Conservation (phyloP, 192 early-diverging fungal species). For the Pilobolus umbonatus region DNA sequence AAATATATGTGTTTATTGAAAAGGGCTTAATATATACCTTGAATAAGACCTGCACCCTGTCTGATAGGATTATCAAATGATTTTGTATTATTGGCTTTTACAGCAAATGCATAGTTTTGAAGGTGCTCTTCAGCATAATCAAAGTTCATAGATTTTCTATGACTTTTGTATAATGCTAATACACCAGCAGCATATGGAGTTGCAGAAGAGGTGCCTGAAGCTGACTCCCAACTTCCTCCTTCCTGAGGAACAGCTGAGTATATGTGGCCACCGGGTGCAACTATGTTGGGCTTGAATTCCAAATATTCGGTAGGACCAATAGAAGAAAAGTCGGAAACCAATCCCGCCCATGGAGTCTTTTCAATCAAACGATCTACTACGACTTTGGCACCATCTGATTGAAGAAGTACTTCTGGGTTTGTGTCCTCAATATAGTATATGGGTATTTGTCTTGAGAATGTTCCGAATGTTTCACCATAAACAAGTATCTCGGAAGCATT, state of each 20-base stretch:
- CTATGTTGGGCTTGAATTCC: constrained; percentile 51
- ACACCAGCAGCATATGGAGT: constrained; percentile 77
- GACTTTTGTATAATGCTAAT: constrained; percentile 42
- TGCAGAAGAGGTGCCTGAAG: constrained; percentile 92
- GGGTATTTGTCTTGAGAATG: too few species aligned
- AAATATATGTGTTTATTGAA: background rate
- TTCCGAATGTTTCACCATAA: too few species aligned
- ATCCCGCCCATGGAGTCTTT: too few species aligned
- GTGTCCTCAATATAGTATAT: too few species aligned
- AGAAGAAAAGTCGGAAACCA: constrained; percentile 63
- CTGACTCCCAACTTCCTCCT: constrained; percentile 40
- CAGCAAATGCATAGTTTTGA: constrained; percentile 27
- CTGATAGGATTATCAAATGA: constrained; percentile 25
- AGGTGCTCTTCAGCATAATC: constrained; percentile 26
- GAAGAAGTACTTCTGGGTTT: too few species aligned
- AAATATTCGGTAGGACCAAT: constrained; percentile 59
- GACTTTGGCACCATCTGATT: too few species aligned
- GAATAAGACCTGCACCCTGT: constrained; percentile 55
- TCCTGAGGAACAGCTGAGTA: constrained; percentile 48
- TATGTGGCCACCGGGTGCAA: constrained; percentile 52
- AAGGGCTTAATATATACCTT: constrained; percentile 11
- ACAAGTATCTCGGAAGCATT: too few species aligned
- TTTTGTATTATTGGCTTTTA: background rate
- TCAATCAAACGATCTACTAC: too few species aligned
- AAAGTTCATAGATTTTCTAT: constrained; percentile 20